Base-by-base conservation (phyloP, 2,329 filamentous ascomycete genomes). In the Zasmidium citrigriseum region DNA sequence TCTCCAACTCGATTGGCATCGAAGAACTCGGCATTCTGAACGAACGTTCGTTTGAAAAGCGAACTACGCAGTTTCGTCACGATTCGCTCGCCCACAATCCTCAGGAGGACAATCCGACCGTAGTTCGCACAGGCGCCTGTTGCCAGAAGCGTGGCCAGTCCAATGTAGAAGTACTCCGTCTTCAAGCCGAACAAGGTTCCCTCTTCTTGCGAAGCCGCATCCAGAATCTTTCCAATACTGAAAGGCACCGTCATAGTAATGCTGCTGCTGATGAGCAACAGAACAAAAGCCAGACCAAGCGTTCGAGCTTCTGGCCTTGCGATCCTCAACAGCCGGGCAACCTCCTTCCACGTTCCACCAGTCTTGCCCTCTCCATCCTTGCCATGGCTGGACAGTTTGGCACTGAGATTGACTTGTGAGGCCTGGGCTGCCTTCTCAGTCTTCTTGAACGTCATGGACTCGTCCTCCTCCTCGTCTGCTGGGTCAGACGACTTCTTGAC, bases 21-120 rank as follows among this genome's bases (percentile, higher is more conserved):
- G 71, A 99, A 99, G 78, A 99, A 99, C 71, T 98, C 95, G 58
- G 95, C 95, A 74, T 99, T 95, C 74, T 99, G 95, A n/a, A 95
- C 84, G 68, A 96, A 96, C 0, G 95, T 99, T 64, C 89, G 86
- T 64, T 91, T 86, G 78, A 96, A 99, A 3, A 99, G 85, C 71
- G 91, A 89, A 16, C 93, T 93, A 60, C 95, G 86, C 55, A 99
- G 82, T 66, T 93, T 86, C 11, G 93, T 89, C 54, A 99, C 95
- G 58, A 99, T 95, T 45, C 95, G 85, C 76, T 99, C 95, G 63
- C 95, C 96, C 7, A 99, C 91, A 61, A 98, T 95, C 23, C 95
- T 87, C 21, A 99, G 83, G 54, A 98, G 88, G 57, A 98, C 89
- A 68, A 99, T 96, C 65, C 95, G 88, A 27, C 92, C 90, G 75